phyloP scores from a whole-genome alignment of 2,329 filamentous ascomycete genomes.

The Diaporthe citri region DNA sequence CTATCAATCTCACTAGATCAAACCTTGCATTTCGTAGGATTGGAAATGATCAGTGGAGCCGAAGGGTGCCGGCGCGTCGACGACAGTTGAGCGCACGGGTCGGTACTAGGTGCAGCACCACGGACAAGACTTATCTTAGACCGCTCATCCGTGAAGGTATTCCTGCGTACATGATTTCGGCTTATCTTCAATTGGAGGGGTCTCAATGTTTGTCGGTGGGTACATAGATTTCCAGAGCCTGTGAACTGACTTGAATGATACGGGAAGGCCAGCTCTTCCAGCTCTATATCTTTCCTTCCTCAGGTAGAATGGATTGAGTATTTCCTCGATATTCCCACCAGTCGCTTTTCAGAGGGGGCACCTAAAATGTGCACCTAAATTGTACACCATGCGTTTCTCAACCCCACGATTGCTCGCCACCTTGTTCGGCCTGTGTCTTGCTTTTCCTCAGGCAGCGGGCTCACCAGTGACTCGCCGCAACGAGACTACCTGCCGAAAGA shows the following conservation, averaged over 20 bases:
- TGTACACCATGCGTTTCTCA: neutral
- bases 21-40: neutral
- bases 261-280: neutral
- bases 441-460: neutral
- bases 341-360: neutral
- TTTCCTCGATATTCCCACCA: neutral
- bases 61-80: neutral
- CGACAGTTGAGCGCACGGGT: neutral
- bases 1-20: neutral
- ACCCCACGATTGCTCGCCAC: neutral
- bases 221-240: neutral
- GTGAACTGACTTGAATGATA: neutral
- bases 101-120: neutral
- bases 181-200: neutral
- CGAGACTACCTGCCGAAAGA: neutral
- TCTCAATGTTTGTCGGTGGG: neutral
- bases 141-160: neutral
- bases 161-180: neutral
- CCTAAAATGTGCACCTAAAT: neutral
- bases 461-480: neutral
- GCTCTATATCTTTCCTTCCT: neutral
- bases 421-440: neutral
- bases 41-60: neutral
- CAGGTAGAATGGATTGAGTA: neutral
- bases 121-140: neutral